Evolutionary conservation across 352 stramenopile genomes (phyloP).

Genomic region (Phytophthora sp.): DNA sequence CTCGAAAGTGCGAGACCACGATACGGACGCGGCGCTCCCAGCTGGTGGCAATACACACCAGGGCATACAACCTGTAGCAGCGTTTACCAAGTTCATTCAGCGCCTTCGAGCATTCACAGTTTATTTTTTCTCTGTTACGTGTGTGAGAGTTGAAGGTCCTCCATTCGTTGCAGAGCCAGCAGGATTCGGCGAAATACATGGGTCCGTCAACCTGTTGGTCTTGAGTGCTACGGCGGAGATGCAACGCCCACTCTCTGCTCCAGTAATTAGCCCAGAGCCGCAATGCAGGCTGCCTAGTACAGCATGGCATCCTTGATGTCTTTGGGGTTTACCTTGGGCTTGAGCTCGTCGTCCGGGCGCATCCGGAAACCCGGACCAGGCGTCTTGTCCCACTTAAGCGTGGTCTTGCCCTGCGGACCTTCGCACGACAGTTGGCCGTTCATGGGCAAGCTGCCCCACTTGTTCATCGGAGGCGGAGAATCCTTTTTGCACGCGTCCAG

Average conservation of each 20-base stretch:
- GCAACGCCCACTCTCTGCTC: slow-evolving; percentile 20
- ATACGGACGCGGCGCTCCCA: no score
- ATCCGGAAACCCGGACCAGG: slow-evolving; percentile 91
- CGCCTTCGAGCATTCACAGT: slow-evolving; percentile 36
- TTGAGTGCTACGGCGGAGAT: slow-evolving; percentile 15
- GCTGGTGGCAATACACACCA: no score
- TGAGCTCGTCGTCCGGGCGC: slow-evolving; percentile 89
- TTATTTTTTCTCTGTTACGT: slow-evolving; percentile 35
- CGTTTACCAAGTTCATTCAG: not conserved
- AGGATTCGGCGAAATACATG: slow-evolving; percentile 34
- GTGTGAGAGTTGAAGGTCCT: slow-evolving; percentile 29
- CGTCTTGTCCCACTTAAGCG: slow-evolving; percentile 87
- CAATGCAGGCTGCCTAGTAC: slow-evolving; percentile 55
- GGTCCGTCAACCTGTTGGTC: slow-evolving; percentile 26
- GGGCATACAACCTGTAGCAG: not conserved
- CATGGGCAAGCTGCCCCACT: slow-evolving; percentile 99
- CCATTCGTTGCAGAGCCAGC: slow-evolving; percentile 21
- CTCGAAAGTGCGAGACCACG: no score
- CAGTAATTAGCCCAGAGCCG: slow-evolving; percentile 34
- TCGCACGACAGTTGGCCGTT: slow-evolving; percentile 99
- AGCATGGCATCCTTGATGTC: slow-evolving; percentile 92
- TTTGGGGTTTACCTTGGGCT: slow-evolving; percentile 95
- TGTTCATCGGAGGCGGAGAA: slow-evolving; percentile 94
- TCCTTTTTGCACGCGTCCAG: slow-evolving; percentile 97
- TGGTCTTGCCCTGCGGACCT: slow-evolving; percentile 96